Percentiles rank a stretch among this genome's conserved stretches.
phyloP scores from a whole-genome alignment of 495 filamentous ascomycete species.

The Penicillium desertorum region DNA sequence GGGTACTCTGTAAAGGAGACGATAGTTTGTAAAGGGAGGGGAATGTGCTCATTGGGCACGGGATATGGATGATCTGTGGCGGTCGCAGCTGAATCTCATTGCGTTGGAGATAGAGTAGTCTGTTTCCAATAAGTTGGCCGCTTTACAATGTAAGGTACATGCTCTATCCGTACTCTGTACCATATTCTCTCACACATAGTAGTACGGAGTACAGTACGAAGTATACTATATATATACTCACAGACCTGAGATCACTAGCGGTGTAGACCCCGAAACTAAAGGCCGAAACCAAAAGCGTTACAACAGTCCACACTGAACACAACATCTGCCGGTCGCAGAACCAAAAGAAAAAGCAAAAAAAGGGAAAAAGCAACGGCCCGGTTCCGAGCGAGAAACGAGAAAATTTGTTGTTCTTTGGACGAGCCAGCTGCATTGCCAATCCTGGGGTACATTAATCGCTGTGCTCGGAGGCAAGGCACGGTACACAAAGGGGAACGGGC shows the following conservation, averaged over 20 bases:
- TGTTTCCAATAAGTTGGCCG: slow-evolving; percentile 6
- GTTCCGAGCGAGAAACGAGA: background rate
- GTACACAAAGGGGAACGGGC: background rate
- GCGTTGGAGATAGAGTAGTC: background rate
- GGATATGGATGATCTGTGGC: slow-evolving; percentile 10
- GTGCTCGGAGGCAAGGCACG: slow-evolving; percentile 2
- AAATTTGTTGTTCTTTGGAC: background rate
- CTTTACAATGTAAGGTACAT: background rate
- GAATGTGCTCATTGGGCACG: background rate
- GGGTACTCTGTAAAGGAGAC: background rate
- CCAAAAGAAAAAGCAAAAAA: background rate
- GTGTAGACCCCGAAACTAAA: slow-evolving; percentile 12
- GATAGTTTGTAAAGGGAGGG: background rate
- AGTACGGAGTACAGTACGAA: background rate
- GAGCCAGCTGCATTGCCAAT: slow-evolving; percentile 15
- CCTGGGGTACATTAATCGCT: slow-evolving; percentile 16
- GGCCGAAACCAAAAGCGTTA: background rate
- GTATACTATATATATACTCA: background rate
- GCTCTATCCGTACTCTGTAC: background rate
- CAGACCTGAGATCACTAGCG: slow-evolving; percentile 10
- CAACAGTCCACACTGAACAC: background rate
- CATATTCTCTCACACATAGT: background rate
- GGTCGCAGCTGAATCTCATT: slow-evolving; percentile 1
- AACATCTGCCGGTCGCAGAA: background rate
- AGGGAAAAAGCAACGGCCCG: background rate